Base-by-base conservation (phyloP, 352 stramenopile genomes). In the Globisporangium sylvaticum region DNA sequence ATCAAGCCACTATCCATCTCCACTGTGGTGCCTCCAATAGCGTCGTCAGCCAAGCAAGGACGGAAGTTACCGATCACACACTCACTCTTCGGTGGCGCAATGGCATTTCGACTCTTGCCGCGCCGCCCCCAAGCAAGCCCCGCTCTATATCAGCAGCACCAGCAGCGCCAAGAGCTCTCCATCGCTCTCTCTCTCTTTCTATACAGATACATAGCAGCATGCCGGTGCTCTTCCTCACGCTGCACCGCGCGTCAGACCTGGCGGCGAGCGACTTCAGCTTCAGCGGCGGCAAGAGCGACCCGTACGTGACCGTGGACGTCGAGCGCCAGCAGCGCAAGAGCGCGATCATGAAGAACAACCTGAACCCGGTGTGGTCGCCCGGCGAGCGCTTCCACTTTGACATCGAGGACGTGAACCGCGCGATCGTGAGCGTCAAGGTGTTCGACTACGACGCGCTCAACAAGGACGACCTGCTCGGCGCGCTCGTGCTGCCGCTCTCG, bases 391-490 rank as follows among this genome's bases (percentile, higher is more conserved):
- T 84, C 66, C 70, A 84, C 20, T 91, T 93, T 66, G 71, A 77
- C 3, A 65, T 91, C 1, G 50, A 74, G 2, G 76, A 91, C 54
- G 39, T 67, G 15, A 62, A 71, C 31, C 80, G 68, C 25, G 74
- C 78, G 29, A 73, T 90, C 39, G 72, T 93, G 12, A 68, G 72
- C 42, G 68, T 89, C 53, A 67, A 83, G 20, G 79, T 93, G 0
- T 90, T 80, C 56, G 85, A 91, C 70, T 76, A 89, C 73, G 84
- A 93, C 58, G 75, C 75, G 2, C 69, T 89, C 44, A 90, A 81
- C 65, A 64, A 75, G 10, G 80, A 91, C 68, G 83, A 91, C 62
- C 65, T 90, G n/a, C 75, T 93, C 44, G 83, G 75, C 14, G 76
- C 73, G 42, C 68, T 89, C 29, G 76, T 83, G 27, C 50, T 91